These are phyloP conservation scores for Pinus tabuliformis DNA, from an alignment of 75 land plant genomes.

Conservation along the genomic window DNA sequence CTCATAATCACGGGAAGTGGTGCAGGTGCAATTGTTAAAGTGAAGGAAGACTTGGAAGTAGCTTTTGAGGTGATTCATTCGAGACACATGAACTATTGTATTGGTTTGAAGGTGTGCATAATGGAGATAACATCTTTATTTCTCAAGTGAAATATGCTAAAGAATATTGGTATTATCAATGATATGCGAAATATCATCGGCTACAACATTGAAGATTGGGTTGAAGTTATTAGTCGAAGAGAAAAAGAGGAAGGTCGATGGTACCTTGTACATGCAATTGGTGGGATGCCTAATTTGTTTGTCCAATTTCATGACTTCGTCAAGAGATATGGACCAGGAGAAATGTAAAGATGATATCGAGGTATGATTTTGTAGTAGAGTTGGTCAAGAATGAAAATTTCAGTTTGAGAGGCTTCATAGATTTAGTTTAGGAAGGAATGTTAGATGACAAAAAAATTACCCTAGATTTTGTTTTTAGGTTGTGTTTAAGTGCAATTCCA, in stretches of 20 bases:
- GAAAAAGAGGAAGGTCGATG: neutral
- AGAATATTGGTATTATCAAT: no score
- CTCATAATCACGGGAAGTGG: no score
- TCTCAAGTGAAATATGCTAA: no score
- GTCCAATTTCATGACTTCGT: neutral
- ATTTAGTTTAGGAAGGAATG: neutral
- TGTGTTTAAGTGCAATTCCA: no score
- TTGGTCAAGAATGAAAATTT: neutral
- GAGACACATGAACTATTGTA: no score
- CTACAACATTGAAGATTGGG: neutral
- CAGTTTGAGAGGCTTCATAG: neutral
- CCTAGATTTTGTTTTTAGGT: neutral
- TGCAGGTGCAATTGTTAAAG: no score
- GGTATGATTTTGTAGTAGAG: neutral
- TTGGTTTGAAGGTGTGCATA: no score
- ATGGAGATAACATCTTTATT: no score
- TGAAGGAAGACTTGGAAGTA: no score
- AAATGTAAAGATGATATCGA: neutral
- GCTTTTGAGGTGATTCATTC: no score
- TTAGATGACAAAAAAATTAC: neutral
- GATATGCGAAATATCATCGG: no score
- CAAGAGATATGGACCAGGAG: neutral
- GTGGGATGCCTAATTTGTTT: neutral
- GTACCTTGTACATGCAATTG: neutral
- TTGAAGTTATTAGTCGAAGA: neutral